Percentiles rank a stretch among this genome's conserved stretches.
These are phyloP conservation scores for Cornus kousa DNA, from an alignment of 148 eudicot species.

Conservation along the genomic window DNA sequence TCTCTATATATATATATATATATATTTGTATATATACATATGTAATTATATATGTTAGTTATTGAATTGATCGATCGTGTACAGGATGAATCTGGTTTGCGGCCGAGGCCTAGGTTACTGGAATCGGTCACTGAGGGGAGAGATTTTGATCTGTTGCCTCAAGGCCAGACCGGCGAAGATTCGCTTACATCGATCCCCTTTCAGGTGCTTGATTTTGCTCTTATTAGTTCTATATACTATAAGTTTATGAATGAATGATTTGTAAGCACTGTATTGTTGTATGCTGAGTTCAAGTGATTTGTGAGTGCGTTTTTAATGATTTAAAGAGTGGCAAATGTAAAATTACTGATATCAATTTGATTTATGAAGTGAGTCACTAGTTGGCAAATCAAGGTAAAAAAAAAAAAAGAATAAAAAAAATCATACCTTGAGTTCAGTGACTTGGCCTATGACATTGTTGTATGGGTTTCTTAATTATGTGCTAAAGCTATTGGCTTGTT, in stretches of 20 bases:
- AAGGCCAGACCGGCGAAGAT: slow-evolving; percentile 70
- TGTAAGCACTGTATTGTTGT: not conserved
- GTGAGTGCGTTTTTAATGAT: not conserved
- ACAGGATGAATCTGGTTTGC: slow-evolving; percentile 34
- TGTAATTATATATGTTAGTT: not conserved
- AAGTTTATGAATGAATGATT: not conserved
- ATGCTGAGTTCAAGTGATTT: not conserved
- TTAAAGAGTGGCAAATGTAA: too few relatives aligned
- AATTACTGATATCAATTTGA: not conserved
- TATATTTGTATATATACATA: not conserved
- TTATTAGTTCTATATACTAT: too few relatives aligned
- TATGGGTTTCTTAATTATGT: too few relatives aligned
- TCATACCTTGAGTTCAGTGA: too few relatives aligned
- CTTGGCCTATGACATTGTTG: too few relatives aligned
- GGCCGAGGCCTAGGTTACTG: slow-evolving; percentile 34
- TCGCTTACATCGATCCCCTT: slow-evolving; percentile 60
- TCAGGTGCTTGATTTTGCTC: slow-evolving; percentile 49
- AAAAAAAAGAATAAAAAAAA: too few relatives aligned
- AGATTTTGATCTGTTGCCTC: slow-evolving; percentile 47
- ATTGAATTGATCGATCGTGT: not conserved
- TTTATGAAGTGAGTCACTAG: not conserved
- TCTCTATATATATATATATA: not conserved
- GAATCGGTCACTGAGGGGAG: slow-evolving; percentile 29
- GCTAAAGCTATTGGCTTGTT: too few relatives aligned
- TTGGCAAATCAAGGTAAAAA: not conserved